Evolutionary conservation across 2,329 filamentous ascomycete genomes (phyloP).

Genomic region (Hortaea sp.): DNA sequence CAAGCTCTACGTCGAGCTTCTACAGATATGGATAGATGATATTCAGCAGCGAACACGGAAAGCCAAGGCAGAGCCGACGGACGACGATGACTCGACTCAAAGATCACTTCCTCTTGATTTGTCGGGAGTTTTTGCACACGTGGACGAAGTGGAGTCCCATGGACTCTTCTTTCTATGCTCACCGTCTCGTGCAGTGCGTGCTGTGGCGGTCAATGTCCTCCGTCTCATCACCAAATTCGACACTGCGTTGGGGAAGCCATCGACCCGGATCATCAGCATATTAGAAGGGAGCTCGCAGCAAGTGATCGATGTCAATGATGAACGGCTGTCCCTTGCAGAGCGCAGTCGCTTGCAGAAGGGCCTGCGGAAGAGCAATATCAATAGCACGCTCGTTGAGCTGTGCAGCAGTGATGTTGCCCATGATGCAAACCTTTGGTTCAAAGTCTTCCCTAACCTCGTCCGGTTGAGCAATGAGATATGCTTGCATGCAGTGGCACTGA

Average conservation of each 20-base stretch:
- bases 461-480: conserved; percentile 84
- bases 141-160: conserved; percentile 94
- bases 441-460: conserved; percentile 92
- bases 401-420: conserved; percentile 94
- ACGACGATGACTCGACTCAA: conserved; percentile 42
- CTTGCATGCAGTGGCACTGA: conserved; percentile 80
- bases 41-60: conserved; percentile 78
- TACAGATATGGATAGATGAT: conserved; percentile 96
- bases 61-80: conserved; percentile 49
- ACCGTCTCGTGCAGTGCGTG: conserved; percentile 77
- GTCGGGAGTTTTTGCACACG: conserved; percentile 80
- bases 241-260: conserved; percentile 68
- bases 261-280: conserved; percentile 74
- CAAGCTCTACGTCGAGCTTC: conserved; percentile 80
- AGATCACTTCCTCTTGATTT: conserved; percentile 52
- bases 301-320: conserved; percentile 86
- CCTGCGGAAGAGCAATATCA: conserved; percentile 70
- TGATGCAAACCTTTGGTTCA: conserved; percentile 92
- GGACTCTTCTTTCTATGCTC: conserved; percentile 96
- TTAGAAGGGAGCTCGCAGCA: conserved; percentile 80
- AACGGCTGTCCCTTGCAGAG: conserved; percentile 83
- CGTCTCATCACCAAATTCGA: conserved; percentile 92
- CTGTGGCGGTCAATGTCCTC: conserved; percentile 85
- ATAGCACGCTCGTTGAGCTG: conserved; percentile 81
- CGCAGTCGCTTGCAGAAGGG: conserved; percentile 84